A percentile compares a stretch with the other conserved stretches of the same genome.
phyloP scores from a whole-genome alignment of 345 rosid genomes.

The Pelargonium nanum region DNA sequence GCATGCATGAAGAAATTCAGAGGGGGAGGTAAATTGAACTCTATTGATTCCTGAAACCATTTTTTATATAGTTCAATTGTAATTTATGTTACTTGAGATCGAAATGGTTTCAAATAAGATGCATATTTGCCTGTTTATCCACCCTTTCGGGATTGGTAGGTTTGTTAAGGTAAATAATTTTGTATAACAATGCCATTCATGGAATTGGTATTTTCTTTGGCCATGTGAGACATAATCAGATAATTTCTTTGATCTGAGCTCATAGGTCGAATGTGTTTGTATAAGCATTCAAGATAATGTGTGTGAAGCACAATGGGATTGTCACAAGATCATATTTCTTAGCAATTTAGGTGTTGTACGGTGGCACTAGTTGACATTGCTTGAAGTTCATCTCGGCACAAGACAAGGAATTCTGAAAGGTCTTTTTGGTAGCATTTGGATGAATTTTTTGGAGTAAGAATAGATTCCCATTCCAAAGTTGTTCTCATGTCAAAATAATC shows the following conservation, averaged over 20 bases:
- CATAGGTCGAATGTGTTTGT: neutral
- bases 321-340: neutral
- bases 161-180: too few relatives aligned
- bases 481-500: too few relatives aligned
- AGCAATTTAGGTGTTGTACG: neutral
- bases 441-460: too few relatives aligned
- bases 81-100: neutral
- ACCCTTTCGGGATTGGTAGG: neutral
- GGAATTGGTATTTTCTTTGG: neutral
- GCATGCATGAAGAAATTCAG: constrained; percentile 37
- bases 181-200: neutral
- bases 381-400: too few relatives aligned
- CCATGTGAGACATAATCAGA: neutral
- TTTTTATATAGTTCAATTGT: neutral
- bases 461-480: too few relatives aligned
- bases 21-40: constrained; percentile 54
- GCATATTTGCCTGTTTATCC: neutral
- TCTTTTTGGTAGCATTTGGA: too few relatives aligned
- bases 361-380: too few relatives aligned
- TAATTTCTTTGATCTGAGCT: neutral
- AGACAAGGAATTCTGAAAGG: too few relatives aligned
- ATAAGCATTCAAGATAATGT: neutral
- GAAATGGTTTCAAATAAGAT: neutral
- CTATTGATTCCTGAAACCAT: neutral
- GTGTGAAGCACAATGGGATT: neutral